Conservation (phyloP, 1,139 yeast genomes). For the Saccharomyces hybrid region DNA sequence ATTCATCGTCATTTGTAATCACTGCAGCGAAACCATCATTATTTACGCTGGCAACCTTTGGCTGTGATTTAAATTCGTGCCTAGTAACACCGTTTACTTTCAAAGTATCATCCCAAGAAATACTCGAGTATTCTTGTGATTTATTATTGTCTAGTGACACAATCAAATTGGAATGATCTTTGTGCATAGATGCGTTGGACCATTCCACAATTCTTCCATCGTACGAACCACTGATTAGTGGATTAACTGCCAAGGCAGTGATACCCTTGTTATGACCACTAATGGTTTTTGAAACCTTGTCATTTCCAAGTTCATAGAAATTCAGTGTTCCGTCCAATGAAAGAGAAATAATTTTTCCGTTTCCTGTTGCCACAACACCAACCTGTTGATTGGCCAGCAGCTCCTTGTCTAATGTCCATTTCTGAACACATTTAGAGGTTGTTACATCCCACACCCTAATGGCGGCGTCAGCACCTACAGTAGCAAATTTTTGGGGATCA, state of each 20-base stretch:
- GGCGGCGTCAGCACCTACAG: conserved; percentile 79
- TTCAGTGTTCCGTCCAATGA: conserved; percentile 68
- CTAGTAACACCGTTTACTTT: conserved; percentile 34
- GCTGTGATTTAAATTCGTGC: conserved; percentile 49
- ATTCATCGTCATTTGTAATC: conserved; percentile 32
- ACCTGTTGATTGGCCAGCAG: conserved; percentile 63
- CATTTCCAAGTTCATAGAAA: conserved; percentile 25
- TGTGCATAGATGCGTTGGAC: conserved; percentile 37
- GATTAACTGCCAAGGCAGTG: conserved; percentile 46
- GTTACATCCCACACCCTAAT: conserved; percentile 57
- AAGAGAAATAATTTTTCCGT: conserved; percentile 53
- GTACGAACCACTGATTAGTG: conserved; percentile 57
- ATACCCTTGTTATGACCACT: conserved; percentile 79
- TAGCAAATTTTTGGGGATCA: conserved; percentile 53
- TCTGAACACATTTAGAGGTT: conserved; percentile 34
- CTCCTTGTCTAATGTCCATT: conserved; percentile 39
- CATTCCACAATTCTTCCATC: conserved; percentile 72
- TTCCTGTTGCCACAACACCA: conserved; percentile 63
- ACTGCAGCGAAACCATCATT: conserved; percentile 32
- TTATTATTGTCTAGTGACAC: conserved; percentile 35
- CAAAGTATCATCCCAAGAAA: conserved; percentile 88
- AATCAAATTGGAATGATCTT: conserved; percentile 52
- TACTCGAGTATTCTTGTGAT: conserved; percentile 36
- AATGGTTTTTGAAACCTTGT: conserved; percentile 40
- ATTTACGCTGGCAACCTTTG: conserved; percentile 43